Evolutionary conservation across 1,139 yeast genomes (phyloP).

Genomic region (Lodderomyces parapsilosis): DNA sequence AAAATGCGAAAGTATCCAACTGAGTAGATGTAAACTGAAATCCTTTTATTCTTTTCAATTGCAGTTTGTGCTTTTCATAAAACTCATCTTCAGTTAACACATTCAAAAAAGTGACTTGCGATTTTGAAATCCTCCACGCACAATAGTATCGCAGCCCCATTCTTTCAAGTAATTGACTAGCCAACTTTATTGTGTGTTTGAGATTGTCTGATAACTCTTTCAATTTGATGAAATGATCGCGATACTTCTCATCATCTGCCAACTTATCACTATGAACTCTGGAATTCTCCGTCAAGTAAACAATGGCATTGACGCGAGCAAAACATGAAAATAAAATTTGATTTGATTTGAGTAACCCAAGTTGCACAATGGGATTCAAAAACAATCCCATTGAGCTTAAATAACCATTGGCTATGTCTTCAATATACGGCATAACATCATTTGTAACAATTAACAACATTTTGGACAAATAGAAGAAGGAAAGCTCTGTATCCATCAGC

Average conservation of each 20-base stretch:
- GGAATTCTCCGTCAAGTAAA: neutral
- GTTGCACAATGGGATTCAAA: slow-evolving; percentile 25
- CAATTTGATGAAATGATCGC: neutral
- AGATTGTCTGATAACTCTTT: neutral
- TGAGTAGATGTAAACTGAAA: slow-evolving; percentile 17
- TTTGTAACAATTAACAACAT: slow-evolving; percentile 21
- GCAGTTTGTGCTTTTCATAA: slow-evolving; percentile 14
- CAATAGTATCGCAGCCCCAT: slow-evolving; percentile 44
- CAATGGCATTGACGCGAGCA: neutral
- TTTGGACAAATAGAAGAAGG: slow-evolving; percentile 29
- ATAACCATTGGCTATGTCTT: slow-evolving; percentile 23
- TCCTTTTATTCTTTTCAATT: slow-evolving; percentile 11
- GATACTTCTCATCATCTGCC: neutral
- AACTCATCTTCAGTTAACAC: slow-evolving; percentile 20
- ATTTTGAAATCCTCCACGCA: slow-evolving; percentile 44
- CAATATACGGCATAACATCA: slow-evolving; percentile 29
- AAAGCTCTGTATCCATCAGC: slow-evolving; percentile 19
- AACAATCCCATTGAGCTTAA: slow-evolving; percentile 19
- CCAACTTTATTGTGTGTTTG: neutral
- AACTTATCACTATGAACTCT: neutral
- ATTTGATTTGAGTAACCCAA: slow-evolving; percentile 20
- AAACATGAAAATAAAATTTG: neutral
- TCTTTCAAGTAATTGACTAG: slow-evolving; percentile 15
- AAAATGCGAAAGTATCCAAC: slow-evolving; percentile 18
- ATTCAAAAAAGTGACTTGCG: slow-evolving; percentile 24